Percentiles rank a stretch among this genome's conserved stretches.
These are phyloP conservation scores for Aspergillus luchuensis DNA, from an alignment of 2,329 filamentous ascomycete genomes.

Conservation along the genomic window DNA sequence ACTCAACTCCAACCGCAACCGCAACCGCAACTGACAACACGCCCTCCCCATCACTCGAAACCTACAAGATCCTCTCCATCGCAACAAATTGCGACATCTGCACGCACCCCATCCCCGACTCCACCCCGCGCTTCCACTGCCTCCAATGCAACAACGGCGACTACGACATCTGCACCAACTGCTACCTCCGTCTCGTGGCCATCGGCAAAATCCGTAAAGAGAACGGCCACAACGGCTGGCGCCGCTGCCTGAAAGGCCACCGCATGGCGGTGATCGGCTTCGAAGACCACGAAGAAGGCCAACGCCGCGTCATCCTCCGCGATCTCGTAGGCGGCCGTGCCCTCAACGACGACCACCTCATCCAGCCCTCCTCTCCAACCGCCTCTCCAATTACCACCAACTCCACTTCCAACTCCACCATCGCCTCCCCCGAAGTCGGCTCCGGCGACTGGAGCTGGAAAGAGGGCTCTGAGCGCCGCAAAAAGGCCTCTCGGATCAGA, in stretches of 20 bases:
- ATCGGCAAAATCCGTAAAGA: slow-evolving; percentile 68
- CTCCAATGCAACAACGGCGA: slow-evolving; percentile 75
- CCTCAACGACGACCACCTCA: slow-evolving; percentile 61
- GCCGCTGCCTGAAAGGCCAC: slow-evolving; percentile 76
- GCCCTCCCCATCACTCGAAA: slow-evolving; percentile 36
- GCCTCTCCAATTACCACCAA: slow-evolving; percentile 4
- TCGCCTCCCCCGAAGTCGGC: slow-evolving; percentile 30
- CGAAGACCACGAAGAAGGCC: slow-evolving; percentile 66
- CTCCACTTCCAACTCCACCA: slow-evolving; percentile 26
- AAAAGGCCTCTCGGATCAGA: slow-evolving; percentile 40
- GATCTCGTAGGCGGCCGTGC: slow-evolving; percentile 78
- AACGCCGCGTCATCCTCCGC: slow-evolving; percentile 66
- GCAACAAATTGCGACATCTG: slow-evolving; percentile 79
- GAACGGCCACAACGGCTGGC: slow-evolving; percentile 80
- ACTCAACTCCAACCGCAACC: slow-evolving; percentile 28
- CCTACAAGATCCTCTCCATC: slow-evolving; percentile 70
- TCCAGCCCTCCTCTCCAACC: slow-evolving; percentile 23
- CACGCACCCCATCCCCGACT: slow-evolving; percentile 68
- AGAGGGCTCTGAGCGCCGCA: slow-evolving; percentile 41
- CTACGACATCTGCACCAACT: slow-evolving; percentile 80
- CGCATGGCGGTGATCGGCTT: slow-evolving; percentile 83
- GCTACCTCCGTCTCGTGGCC: slow-evolving; percentile 70
- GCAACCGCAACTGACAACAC: slow-evolving; percentile 22
- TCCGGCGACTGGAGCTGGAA: slow-evolving; percentile 47
- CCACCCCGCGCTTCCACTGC: slow-evolving; percentile 76